Conservation (phyloP, 1,284 basidiomycete genomes). For the Melampsora abietis-canadensis region DNA sequence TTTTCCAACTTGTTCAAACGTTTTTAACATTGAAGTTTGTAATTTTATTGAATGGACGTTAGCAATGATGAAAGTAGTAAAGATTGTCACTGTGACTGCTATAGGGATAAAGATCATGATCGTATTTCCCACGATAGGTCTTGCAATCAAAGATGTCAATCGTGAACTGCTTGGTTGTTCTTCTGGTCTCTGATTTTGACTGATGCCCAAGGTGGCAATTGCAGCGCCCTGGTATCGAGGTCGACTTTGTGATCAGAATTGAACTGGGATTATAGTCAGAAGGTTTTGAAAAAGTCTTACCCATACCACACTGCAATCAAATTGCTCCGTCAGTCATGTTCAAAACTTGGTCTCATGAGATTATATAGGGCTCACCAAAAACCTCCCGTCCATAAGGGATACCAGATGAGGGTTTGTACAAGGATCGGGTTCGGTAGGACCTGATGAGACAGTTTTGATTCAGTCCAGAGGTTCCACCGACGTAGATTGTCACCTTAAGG, state of each 20-base stretch:
- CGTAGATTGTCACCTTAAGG: neutral
- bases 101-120: constrained; percentile 11
- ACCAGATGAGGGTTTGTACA: constrained; percentile 21
- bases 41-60: neutral
- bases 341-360: neutral
- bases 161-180: neutral
- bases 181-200: constrained; percentile 14
- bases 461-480: neutral
- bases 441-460: neutral
- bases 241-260: too few species aligned
- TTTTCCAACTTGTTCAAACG: constrained; percentile 13
- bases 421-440: constrained; percentile 31
- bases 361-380: constrained; percentile 24
- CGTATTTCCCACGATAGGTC: neutral
- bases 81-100: neutral
- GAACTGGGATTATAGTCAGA: neutral
- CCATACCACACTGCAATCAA: constrained; percentile 18
- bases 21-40: neutral
- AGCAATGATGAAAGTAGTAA: constrained; percentile 1
- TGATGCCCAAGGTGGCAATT: constrained; percentile 10
- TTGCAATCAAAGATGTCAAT: neutral
- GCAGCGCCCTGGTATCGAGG: constrained; percentile 14
- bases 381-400: constrained; percentile 28
- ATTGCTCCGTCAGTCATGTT: neutral
- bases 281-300: neutral